Percentiles rank a stretch among this genome's conserved stretches.
These are phyloP conservation scores for Rhododendron simsii DNA, from an alignment of 148 eudicot species.

Conservation along the genomic window DNA sequence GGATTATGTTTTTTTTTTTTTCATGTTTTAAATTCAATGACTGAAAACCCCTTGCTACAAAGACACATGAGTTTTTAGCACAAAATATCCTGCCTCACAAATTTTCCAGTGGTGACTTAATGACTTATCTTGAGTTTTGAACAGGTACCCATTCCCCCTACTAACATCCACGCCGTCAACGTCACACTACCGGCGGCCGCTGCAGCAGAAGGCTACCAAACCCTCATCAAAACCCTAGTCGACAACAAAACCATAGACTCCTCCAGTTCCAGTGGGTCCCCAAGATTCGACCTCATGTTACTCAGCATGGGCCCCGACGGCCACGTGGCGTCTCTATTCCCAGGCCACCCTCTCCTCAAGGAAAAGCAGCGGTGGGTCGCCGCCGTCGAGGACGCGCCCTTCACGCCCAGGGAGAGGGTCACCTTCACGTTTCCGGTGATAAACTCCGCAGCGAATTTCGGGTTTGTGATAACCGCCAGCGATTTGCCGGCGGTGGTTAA, in stretches of 20 bases:
- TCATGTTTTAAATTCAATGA: too few relatives aligned
- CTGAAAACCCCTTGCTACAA: too few relatives aligned
- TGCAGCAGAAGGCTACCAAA: conserved; percentile 68
- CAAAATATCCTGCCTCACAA: too few relatives aligned
- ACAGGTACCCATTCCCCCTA: conserved; percentile 49
- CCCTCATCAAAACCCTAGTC: conserved; percentile 43
- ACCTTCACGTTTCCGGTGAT: conserved; percentile 76
- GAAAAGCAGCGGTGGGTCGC: conserved; percentile 62
- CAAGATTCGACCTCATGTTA: conserved; percentile 66
- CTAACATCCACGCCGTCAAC: conserved; percentile 50
- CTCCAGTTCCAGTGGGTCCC: conserved; percentile 40
- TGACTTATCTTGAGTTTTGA: too few relatives aligned
- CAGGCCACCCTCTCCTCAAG: conserved; percentile 43
- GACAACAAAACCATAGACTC: conserved; percentile 26
- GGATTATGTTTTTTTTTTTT: too few relatives aligned
- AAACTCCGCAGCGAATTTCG: conserved; percentile 55
- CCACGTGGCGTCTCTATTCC: conserved; percentile 73
- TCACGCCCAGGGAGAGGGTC: conserved; percentile 57
- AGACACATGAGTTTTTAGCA: too few relatives aligned
- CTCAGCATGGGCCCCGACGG: conserved; percentile 83
- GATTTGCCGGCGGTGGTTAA: conserved; percentile 40
- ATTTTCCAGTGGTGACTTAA: too few relatives aligned
- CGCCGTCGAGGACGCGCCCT: conserved; percentile 53
- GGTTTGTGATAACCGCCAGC: conserved; percentile 52
- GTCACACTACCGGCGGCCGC: conserved; percentile 45